Conservation (phyloP, 1,284 basidiomycete genomes). For the Garcileccinum viscosum region DNA sequence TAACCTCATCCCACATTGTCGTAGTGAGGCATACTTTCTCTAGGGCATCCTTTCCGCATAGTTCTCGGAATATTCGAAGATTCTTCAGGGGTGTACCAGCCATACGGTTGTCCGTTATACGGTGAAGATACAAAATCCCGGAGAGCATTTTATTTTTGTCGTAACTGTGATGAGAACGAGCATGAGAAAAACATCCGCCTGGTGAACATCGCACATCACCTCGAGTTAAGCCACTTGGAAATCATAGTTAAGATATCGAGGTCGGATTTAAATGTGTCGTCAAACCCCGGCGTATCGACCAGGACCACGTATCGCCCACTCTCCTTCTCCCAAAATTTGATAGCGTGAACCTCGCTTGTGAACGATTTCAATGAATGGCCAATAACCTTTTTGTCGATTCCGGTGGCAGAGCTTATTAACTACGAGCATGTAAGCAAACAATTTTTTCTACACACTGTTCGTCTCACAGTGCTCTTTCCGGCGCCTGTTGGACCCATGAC, state of each 20-base stretch:
- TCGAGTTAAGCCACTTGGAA: slow-evolving; percentile 27
- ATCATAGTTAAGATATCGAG: slow-evolving; percentile 28
- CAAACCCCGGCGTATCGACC: slow-evolving; percentile 23
- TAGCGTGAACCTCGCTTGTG: slow-evolving; percentile 19
- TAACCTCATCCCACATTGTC: slow-evolving; percentile 8
- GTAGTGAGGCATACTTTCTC: slow-evolving; percentile 1
- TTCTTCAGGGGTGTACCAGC: slow-evolving; percentile 48
- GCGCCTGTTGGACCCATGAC: slow-evolving; percentile 24
- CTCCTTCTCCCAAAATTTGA: slow-evolving; percentile 9
- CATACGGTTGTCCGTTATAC: slow-evolving; percentile 52
- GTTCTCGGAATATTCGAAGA: slow-evolving; percentile 47
- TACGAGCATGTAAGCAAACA: slow-evolving; percentile 3
- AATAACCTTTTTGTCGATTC: slow-evolving; percentile 8
- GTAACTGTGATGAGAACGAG: slow-evolving; percentile 33
- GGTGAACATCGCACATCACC: slow-evolving; percentile 1
- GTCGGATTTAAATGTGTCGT: slow-evolving; percentile 22
- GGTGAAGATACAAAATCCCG: slow-evolving; percentile 55
- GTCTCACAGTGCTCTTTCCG: slow-evolving; percentile 17
- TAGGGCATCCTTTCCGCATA: slow-evolving; percentile 45
- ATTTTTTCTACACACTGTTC: background rate
- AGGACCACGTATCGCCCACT: slow-evolving; percentile 7
- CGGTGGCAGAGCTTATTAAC: slow-evolving; percentile 31
- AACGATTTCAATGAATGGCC: slow-evolving; percentile 20
- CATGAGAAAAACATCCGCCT: background rate
- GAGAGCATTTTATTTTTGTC: slow-evolving; percentile 39